Percentiles rank a stretch among this genome's conserved stretches.
Evolutionary conservation across 345 rosid genomes (phyloP).

Genomic region (Microcos paniculata): DNA sequence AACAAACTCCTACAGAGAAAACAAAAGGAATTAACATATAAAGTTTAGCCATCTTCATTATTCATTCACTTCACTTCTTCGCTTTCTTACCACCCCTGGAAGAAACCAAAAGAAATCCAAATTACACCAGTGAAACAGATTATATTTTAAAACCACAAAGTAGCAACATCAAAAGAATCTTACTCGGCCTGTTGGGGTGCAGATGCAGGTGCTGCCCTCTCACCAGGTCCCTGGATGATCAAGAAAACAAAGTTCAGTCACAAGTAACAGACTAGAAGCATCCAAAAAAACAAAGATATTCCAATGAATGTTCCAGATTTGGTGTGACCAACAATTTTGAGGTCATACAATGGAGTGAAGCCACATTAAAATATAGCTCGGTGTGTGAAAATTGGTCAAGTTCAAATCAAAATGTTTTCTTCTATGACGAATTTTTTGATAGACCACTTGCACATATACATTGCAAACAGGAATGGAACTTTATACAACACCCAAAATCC

Average conservation of each 20-base stretch:
- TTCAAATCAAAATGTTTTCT: not conserved
- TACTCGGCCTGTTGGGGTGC: constrained; percentile 39
- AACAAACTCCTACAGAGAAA: constrained; percentile 25
- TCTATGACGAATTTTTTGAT: not conserved
- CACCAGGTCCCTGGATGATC: constrained; percentile 39
- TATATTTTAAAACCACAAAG: too few relatives aligned
- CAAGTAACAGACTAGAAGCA: not conserved
- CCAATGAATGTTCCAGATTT: not conserved
- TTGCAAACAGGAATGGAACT: not conserved
- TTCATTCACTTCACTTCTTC: constrained; percentile 34
- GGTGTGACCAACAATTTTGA: not conserved
- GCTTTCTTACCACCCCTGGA: constrained; percentile 39
- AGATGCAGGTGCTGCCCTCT: constrained; percentile 28
- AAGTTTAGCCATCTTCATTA: constrained; percentile 10
- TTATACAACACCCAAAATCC: not conserved
- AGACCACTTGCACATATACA: not conserved
- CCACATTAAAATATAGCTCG: not conserved
- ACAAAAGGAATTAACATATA: constrained; percentile 21
- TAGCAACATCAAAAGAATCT: constrained; percentile 11
- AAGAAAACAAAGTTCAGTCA: not conserved
- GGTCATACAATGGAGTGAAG: not conserved
- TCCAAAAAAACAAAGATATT: not conserved
- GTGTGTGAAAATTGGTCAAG: not conserved
- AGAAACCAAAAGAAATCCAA: not conserved
- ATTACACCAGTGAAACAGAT: not conserved